A percentile compares a stretch with the other conserved stretches of the same genome.
These are phyloP conservation scores for Termitomyces heimii DNA, from an alignment of 768 basidiomycete genomes.

Conservation along the genomic window DNA sequence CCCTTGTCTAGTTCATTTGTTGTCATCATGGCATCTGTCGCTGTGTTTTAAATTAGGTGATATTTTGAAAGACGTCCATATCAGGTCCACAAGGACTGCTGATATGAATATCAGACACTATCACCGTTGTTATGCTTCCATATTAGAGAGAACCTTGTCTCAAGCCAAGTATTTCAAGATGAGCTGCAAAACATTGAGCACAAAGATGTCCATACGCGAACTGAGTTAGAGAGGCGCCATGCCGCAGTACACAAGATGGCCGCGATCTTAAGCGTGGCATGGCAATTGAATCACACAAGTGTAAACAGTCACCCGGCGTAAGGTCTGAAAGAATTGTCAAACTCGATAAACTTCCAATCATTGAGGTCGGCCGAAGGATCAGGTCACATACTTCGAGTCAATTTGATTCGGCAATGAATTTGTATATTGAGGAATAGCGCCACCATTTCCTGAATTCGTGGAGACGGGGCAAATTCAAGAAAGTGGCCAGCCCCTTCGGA, in stretches of 20 bases:
- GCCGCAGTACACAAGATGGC: neutral
- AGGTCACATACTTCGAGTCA: neutral
- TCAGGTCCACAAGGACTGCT: neutral
- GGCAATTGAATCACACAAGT: constrained; percentile 6
- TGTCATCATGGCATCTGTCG: constrained; percentile 5
- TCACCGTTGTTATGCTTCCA: constrained; percentile 21
- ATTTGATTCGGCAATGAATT: neutral
- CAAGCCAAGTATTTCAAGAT: constrained; percentile 26
- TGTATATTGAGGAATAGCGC: neutral
- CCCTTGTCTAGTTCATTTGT: neutral
- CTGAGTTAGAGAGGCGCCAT: neutral
- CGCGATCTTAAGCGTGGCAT: constrained; percentile 8
- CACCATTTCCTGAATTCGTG: neutral
- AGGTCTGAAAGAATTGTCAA: neutral
- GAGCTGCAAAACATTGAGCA: neutral
- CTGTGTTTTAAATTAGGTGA: constrained; percentile 7
- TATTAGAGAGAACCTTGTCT: constrained; percentile 22
- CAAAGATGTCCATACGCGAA: neutral
- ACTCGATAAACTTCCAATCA: neutral
- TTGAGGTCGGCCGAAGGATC: neutral
- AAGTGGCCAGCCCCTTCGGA: neutral
- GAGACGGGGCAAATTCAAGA: neutral
- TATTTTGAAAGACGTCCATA: constrained; percentile 1
- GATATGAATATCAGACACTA: constrained; percentile 20
- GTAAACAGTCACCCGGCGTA: constrained; percentile 1